A percentile compares a stretch with the other conserved stretches of the same genome.
phyloP scores from a whole-genome alignment of 306 rosid species.

The Ormosia semicastrata region DNA sequence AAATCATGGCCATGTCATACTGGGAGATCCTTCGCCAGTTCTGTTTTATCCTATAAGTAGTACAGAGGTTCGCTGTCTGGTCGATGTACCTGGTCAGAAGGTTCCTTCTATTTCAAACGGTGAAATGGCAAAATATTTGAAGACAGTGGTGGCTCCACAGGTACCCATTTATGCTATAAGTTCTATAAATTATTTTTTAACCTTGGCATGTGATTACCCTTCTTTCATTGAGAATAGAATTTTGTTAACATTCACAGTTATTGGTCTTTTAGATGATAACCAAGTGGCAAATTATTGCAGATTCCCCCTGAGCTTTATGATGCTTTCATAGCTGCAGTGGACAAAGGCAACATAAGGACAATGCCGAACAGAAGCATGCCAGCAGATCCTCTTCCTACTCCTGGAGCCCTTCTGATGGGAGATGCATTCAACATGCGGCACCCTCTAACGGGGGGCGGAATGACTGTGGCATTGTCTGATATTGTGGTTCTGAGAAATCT shows the following conservation, averaged over 20 bases:
- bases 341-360: conserved; percentile 86
- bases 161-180: conserved; percentile 28
- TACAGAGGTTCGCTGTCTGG: conserved; percentile 93
- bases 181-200: not conserved
- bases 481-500: conserved; percentile 89
- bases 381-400: conserved; percentile 91
- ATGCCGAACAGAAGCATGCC: conserved; percentile 99
- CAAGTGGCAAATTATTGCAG: conserved; percentile 43
- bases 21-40: conserved; percentile 95
- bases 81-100: conserved; percentile 95
- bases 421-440: conserved; percentile 99
- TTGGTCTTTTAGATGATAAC: conserved; percentile 13
- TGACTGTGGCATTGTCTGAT: conserved; percentile 97
- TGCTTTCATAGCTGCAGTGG: conserved; percentile 80
- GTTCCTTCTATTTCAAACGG: conserved; percentile 96
- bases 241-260: not conserved
- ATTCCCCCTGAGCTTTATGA: conserved; percentile 75
- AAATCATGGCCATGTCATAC: conserved; percentile 89
- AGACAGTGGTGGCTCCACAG: conserved; percentile 90
- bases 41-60: conserved; percentile 92
- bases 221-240: not conserved
- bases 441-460: conserved; percentile 97
- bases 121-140: conserved; percentile 89
- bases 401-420: conserved; percentile 96
- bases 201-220: not conserved